Evolutionary conservation across 192 early-diverging fungal genomes (phyloP).

Genomic region (Coemansia sp.): DNA sequence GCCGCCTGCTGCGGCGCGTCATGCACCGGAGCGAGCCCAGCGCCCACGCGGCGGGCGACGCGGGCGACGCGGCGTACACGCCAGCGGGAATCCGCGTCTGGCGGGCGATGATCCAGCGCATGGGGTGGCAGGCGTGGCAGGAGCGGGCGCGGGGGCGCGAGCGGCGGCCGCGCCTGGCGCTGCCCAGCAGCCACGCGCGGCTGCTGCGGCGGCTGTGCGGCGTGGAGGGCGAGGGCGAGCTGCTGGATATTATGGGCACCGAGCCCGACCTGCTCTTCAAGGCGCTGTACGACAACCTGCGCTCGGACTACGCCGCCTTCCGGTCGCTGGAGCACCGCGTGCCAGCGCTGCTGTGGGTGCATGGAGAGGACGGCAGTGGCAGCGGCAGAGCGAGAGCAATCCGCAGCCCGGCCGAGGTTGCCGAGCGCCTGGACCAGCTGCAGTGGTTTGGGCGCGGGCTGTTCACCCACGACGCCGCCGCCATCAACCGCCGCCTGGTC

Average conservation of each 20-base stretch:
- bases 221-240: conserved; percentile 24
- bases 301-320: conserved; percentile 27
- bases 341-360: conserved; percentile 1
- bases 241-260: conserved; percentile 18
- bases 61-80: conserved; percentile 31
- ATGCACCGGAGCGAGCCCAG: conserved; percentile 27
- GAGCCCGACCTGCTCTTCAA: conserved; percentile 54
- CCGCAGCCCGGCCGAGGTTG: conserved; percentile 17
- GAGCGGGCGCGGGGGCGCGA: conserved; percentile 34
- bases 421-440: conserved; percentile 51
- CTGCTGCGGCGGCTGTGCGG: conserved; percentile 32
- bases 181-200: conserved; percentile 29
- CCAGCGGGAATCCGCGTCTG: conserved; percentile 29
- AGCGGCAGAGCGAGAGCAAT: neutral
- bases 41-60: neutral
- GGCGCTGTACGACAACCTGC: conserved; percentile 36
- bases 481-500: conserved; percentile 26
- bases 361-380: neutral
- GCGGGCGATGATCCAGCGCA: conserved; percentile 33
- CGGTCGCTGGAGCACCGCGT: conserved; percentile 13
- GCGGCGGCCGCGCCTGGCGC: conserved; percentile 18
- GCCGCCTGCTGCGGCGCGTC: conserved; percentile 43
- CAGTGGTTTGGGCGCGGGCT: conserved; percentile 47
- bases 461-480: conserved; percentile 13
- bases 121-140: conserved; percentile 44